Percentiles rank a stretch among this genome's conserved stretches.
Evolutionary conservation across 139 green algal genomes (phyloP).

Genomic region (Closterium sp.): DNA sequence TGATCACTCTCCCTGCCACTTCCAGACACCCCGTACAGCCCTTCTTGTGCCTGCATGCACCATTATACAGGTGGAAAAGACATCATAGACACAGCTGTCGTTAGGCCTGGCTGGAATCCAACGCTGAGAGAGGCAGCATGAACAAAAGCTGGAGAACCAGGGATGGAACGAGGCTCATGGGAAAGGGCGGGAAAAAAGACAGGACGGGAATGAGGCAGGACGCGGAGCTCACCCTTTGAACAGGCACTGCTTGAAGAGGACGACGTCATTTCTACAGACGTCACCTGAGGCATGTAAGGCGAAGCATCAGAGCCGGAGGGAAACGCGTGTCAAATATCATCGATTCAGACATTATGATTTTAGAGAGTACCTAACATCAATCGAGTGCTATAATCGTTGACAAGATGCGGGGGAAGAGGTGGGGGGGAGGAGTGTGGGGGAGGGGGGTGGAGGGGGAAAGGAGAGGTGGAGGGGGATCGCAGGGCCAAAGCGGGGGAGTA

Average conservation of each 20-base stretch:
- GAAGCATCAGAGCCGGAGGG: neutral
- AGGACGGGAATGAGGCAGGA: too few relatives aligned
- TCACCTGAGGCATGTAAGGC: neutral
- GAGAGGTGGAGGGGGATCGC: neutral
- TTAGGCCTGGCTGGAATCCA: too few relatives aligned
- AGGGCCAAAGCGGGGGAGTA: neutral
- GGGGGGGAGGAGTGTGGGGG: too few relatives aligned
- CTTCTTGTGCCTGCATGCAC: neutral
- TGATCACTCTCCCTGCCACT: neutral
- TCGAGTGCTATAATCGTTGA: too few relatives aligned
- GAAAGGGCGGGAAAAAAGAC: neutral
- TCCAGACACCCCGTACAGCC: neutral
- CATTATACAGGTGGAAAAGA: neutral
- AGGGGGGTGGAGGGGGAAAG: neutral
- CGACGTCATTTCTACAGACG: neutral
- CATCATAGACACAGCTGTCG: neutral
- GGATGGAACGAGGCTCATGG: neutral
- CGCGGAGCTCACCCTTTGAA: neutral
- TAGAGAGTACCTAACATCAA: too few relatives aligned
- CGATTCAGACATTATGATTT: too few relatives aligned
- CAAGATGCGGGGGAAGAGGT: too few relatives aligned
- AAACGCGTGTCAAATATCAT: neutral
- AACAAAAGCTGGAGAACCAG: too few relatives aligned
- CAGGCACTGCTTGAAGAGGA: neutral
- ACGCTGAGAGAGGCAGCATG: too few relatives aligned